phyloP scores from a whole-genome alignment of 2,329 filamentous ascomycete genomes.

The Phialophora expanda region DNA sequence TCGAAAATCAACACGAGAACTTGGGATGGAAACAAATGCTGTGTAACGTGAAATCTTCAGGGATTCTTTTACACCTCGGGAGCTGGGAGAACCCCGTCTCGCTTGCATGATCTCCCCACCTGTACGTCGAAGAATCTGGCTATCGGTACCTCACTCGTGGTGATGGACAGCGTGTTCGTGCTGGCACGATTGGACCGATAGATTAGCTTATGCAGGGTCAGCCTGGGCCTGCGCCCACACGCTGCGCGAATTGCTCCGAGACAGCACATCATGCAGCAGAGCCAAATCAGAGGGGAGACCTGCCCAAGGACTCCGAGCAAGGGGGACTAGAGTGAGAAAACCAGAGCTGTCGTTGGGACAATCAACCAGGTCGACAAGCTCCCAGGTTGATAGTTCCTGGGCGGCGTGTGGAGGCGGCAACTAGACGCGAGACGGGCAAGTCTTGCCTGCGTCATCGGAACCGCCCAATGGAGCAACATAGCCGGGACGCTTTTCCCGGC shows the following conservation, averaged over 20 bases:
- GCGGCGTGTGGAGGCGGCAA: neutral
- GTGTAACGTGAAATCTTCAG: conserved; percentile 11
- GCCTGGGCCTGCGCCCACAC: neutral
- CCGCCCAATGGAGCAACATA: conserved; percentile 5
- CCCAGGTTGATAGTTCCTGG: neutral
- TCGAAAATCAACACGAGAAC: neutral
- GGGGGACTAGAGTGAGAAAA: neutral
- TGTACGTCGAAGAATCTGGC: conserved; percentile 11
- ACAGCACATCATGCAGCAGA: conserved; percentile 2
- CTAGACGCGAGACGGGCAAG: neutral
- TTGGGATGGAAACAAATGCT: conserved; percentile 7
- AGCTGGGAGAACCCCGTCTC: conserved; percentile 9
- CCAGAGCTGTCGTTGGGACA: neutral
- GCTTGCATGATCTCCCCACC: conserved; percentile 15
- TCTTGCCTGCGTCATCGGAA: neutral
- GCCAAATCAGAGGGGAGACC: neutral
- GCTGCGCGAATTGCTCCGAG: neutral
- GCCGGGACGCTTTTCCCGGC: neutral
- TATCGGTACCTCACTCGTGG: neutral
- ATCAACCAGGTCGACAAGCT: neutral
- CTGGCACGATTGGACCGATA: conserved; percentile 8
- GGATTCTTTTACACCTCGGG: conserved; percentile 2
- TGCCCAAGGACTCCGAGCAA: too few relatives aligned
- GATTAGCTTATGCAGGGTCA: conserved; percentile 9
- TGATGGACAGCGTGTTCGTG: conserved; percentile 5